Evolutionary conservation across 2,329 filamentous ascomycete genomes (phyloP).

Genomic region (Monosporascus sp.): DNA sequence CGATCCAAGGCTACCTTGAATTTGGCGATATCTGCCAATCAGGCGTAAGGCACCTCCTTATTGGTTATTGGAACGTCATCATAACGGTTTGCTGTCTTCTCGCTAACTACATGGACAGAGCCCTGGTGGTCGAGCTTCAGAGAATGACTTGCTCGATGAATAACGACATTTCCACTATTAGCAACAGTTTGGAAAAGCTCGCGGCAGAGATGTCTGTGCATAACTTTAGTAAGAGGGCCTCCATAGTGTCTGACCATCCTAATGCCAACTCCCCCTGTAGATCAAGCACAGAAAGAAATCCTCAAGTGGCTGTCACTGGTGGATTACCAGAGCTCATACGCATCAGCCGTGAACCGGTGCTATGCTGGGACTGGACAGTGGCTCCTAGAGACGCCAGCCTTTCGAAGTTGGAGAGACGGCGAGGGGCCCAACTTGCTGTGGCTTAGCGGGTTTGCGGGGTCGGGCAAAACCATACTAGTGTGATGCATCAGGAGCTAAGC

Average conservation of each 20-base stretch:
- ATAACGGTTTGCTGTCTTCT: no score
- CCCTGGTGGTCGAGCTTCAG: conserved; percentile 4
- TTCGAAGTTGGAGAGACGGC: conserved; percentile 2
- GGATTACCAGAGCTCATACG: conserved; percentile 3
- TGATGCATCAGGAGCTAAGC: neutral
- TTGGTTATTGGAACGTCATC: no score
- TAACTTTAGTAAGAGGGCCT: no score
- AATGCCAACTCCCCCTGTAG: neutral
- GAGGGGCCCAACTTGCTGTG: neutral
- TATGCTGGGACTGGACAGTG: conserved; percentile 3
- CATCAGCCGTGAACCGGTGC: conserved; percentile 1
- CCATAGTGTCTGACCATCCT: neutral
- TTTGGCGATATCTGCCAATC: conserved; percentile 3
- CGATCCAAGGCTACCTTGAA: conserved; percentile 5
- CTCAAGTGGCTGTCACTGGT: conserved; percentile 5
- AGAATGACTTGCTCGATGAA: conserved; percentile 1
- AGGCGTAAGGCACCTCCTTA: neutral
- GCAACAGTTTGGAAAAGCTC: neutral
- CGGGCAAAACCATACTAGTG: conserved; percentile 3
- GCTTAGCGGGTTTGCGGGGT: conserved; percentile 7
- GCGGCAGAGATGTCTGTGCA: no score
- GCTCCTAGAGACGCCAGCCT: conserved; percentile 2
- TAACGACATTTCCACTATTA: neutral
- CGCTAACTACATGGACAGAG: neutral
- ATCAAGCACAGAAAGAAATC: neutral